These are phyloP conservation scores for Tausonia pullulans DNA, from an alignment of 1,284 basidiomycete genomes.

Conservation along the genomic window DNA sequence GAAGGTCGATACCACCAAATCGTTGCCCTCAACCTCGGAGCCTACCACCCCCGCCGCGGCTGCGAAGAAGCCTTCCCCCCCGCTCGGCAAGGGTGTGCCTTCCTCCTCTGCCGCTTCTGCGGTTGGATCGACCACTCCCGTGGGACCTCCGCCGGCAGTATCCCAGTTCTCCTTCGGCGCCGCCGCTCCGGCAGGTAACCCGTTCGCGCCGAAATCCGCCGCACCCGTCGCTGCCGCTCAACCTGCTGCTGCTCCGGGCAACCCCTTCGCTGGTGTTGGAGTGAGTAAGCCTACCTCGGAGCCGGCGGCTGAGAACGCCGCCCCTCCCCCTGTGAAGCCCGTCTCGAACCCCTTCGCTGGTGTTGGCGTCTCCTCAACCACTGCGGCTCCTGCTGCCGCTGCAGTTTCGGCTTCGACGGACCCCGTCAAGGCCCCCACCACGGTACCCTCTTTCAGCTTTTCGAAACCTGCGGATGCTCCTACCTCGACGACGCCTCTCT, in stretches of 20 bases:
- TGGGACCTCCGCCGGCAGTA: conserved; percentile 14
- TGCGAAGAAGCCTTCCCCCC: conserved; percentile 16
- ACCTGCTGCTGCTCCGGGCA: conserved; percentile 17
- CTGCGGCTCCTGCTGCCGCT: conserved; percentile 9
- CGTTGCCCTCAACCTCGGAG: conserved; percentile 16
- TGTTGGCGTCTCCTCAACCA: not conserved
- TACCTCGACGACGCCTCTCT: too few relatives aligned
- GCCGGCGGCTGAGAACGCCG: not conserved
- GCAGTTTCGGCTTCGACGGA: too few relatives aligned
- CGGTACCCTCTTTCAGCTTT: too few relatives aligned
- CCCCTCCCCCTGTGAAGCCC: not conserved
- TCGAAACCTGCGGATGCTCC: too few relatives aligned
- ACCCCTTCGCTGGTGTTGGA: not conserved
- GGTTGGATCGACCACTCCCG: conserved; percentile 11
- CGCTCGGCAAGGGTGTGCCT: conserved; percentile 10
- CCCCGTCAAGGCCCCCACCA: too few relatives aligned
- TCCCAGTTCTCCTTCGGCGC: conserved; percentile 14
- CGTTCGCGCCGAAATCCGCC: not conserved
- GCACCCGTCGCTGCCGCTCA: not conserved
- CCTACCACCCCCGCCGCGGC: conserved; percentile 15
- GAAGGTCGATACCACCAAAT: conserved; percentile 14
- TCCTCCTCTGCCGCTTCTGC: not conserved
- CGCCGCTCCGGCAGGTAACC: not conserved
- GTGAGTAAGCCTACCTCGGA: not conserved
- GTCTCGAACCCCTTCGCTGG: conserved; percentile 10